Evolutionary conservation across 441 rosid genomes (phyloP).

Genomic region (Erodium moschatum): DNA sequence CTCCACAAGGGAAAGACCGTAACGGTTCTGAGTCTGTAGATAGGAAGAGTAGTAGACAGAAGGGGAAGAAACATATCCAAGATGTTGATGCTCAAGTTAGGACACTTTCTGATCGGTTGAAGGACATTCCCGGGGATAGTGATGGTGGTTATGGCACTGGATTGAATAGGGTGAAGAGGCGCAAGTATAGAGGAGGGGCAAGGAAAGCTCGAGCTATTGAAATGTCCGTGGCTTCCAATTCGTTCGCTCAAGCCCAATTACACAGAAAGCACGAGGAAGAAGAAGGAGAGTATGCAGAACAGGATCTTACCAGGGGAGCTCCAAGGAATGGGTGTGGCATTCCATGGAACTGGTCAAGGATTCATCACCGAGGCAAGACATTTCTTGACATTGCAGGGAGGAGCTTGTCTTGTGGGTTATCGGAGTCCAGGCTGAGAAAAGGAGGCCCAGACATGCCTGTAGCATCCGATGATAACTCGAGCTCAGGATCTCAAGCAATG

Average conservation of each 20-base stretch:
- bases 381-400: conserved; percentile 89
- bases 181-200: conserved; percentile 51
- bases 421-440: conserved; percentile 49
- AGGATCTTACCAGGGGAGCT: conserved; percentile 9
- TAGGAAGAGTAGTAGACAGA: conserved; percentile 27
- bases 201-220: conserved; percentile 54
- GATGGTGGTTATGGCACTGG: conserved; percentile 33
- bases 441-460: conserved; percentile 54
- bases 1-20: too few relatives aligned
- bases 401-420: conserved; percentile 87
- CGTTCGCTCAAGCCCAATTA: conserved; percentile 40
- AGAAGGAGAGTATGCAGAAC: too few relatives aligned
- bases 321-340: conserved; percentile 84
- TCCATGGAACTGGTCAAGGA: conserved; percentile 96
- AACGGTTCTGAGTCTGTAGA: too few relatives aligned
- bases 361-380: conserved; percentile 74
- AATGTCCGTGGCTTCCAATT: conserved; percentile 87
- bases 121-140: conserved; percentile 53
- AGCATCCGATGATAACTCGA: conserved; percentile 35
- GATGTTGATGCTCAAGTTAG: conserved; percentile 40
- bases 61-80: conserved; percentile 46
- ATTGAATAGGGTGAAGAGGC: conserved; percentile 39
- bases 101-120: conserved; percentile 61
- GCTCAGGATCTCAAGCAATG: conserved; percentile 65
- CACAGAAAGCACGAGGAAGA: too few relatives aligned